Conservation (phyloP, 306 rosid genomes). For the Citrullus mucosospermus region DNA sequence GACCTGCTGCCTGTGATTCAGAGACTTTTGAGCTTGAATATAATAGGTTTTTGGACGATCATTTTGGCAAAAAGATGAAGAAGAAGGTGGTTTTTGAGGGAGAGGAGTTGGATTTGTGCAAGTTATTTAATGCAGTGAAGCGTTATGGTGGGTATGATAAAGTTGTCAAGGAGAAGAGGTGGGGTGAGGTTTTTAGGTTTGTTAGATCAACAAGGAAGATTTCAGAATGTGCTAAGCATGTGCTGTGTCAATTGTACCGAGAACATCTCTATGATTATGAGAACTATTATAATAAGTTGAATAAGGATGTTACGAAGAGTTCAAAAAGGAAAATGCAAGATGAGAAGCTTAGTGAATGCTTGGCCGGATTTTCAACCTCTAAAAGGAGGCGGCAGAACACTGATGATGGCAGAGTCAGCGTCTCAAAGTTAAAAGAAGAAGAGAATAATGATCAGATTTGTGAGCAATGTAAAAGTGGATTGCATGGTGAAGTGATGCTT, state of each 20-base stretch:
- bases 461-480: constrained; percentile 85
- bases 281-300: constrained; percentile 33
- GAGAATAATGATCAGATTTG: constrained; percentile 82
- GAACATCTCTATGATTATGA: constrained; percentile 87
- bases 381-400: constrained; percentile 40
- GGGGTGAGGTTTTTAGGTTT: constrained; percentile 79
- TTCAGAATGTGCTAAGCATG: constrained; percentile 85
- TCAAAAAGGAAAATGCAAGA: constrained; percentile 40
- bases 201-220: constrained; percentile 37
- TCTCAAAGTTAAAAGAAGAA: constrained; percentile 20
- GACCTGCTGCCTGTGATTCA: constrained; percentile 67
- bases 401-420: constrained; percentile 32
- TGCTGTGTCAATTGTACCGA: constrained; percentile 56
- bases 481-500: constrained; percentile 97
- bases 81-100: constrained; percentile 76
- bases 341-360: constrained; percentile 25
- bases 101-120: constrained; percentile 77
- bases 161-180: constrained; percentile 65
- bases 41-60: constrained; percentile 63
- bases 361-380: constrained; percentile 18
- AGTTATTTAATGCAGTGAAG: constrained; percentile 69
- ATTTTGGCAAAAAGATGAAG: constrained; percentile 43
- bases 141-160: constrained; percentile 78
- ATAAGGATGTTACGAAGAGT: constrained; percentile 20
- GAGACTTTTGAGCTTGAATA: constrained; percentile 83